phyloP scores from a whole-genome alignment of 2,329 filamentous ascomycete species.

The Ramularia collo-cygni region DNA sequence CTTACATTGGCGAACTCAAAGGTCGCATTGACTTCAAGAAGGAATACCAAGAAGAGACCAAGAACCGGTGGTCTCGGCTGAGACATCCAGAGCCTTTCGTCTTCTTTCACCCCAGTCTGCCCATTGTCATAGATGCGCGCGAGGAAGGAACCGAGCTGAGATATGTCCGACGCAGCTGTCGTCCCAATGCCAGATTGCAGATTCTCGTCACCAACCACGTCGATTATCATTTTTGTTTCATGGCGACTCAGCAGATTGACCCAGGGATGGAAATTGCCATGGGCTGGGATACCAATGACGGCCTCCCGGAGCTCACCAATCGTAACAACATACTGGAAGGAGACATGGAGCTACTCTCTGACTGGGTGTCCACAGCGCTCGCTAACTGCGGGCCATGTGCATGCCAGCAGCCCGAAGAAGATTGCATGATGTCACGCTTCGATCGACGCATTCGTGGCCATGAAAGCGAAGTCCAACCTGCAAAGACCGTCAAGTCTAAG shows the following conservation, averaged over 20 bases:
- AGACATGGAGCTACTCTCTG: slow-evolving; percentile 38
- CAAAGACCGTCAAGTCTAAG: slow-evolving; percentile 38
- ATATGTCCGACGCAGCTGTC: slow-evolving; percentile 87
- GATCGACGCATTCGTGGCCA: slow-evolving; percentile 23
- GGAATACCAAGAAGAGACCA: slow-evolving; percentile 41
- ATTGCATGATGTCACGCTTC: slow-evolving; percentile 31
- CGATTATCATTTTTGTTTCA: slow-evolving; percentile 88
- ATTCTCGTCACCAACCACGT: slow-evolving; percentile 72
- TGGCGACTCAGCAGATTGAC: slow-evolving; percentile 74
- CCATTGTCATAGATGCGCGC: slow-evolving; percentile 87
- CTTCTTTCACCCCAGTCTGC: slow-evolving; percentile 72
- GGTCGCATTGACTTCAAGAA: slow-evolving; percentile 42
- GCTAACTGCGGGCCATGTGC: slow-evolving; percentile 76
- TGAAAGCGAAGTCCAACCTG: slow-evolving; percentile 18
- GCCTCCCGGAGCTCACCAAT: slow-evolving; percentile 17
- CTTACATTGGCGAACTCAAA: slow-evolving; percentile 66
- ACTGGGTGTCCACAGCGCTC: slow-evolving; percentile 63
- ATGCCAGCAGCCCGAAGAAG: slow-evolving; percentile 46
- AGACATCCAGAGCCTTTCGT: slow-evolving; percentile 48
- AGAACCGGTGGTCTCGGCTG: slow-evolving; percentile 42
- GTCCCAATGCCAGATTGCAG: slow-evolving; percentile 80
- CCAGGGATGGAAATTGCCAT: slow-evolving; percentile 61
- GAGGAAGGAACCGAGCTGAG: slow-evolving; percentile 78
- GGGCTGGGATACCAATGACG: slow-evolving; percentile 48
- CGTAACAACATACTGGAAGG: slow-evolving; percentile 15